These are phyloP conservation scores for Macaranga tanarius DNA, from an alignment of 441 rosid species.

Conservation along the genomic window DNA sequence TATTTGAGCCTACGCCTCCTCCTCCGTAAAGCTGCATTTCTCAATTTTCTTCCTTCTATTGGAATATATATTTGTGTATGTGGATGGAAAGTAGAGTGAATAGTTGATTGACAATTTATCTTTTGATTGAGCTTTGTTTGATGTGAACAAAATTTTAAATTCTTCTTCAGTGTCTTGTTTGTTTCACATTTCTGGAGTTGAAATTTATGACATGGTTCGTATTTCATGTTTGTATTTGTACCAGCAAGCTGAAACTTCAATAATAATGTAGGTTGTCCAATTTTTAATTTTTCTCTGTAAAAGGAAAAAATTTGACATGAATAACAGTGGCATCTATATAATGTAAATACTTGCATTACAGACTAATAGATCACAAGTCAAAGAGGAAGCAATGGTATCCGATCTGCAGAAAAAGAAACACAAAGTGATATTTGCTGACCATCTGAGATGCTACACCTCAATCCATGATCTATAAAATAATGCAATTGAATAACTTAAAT, in stretches of 20 bases:
- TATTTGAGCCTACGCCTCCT: slow-evolving; percentile 49
- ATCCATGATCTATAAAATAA: not conserved
- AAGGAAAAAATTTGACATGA: too few species aligned
- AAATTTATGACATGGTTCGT: not conserved
- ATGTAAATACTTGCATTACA: too few species aligned
- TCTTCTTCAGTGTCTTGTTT: not conserved
- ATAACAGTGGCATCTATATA: too few species aligned
- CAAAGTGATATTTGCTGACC: not conserved
- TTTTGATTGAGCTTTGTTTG: not conserved
- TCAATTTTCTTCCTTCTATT: not conserved
- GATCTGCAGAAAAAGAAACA: not conserved
- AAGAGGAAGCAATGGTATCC: not conserved
- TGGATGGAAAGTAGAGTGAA: not conserved
- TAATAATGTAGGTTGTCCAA: too few species aligned
- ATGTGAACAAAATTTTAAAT: not conserved
- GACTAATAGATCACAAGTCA: too few species aligned
- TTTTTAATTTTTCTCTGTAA: too few species aligned
- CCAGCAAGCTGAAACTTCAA: not conserved
- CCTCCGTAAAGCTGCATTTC: slow-evolving; percentile 32
- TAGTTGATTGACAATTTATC: not conserved
- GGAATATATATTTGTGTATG: not conserved
- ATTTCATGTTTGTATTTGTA: not conserved
- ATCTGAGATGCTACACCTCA: too few species aligned
- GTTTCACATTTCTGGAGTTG: not conserved
- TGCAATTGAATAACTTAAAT: too few species aligned